Base-by-base conservation (phyloP, 2,329 filamentous ascomycete species). In the Botrytis fabae region DNA sequence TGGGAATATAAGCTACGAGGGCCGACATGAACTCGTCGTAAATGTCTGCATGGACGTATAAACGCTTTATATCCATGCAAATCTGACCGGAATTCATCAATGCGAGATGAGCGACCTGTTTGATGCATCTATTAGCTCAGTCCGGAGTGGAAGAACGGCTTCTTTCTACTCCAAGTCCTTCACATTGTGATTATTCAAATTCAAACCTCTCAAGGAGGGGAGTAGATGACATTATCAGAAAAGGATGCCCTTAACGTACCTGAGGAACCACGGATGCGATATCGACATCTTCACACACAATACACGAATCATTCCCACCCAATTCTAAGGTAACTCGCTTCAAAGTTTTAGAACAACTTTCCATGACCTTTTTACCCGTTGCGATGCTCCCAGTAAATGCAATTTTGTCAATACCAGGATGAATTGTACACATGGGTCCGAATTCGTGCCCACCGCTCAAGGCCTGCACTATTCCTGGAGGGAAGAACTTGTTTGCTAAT, bases 1-100 rank as follows among this genome's bases (percentile, higher is more conserved):
- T 83, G 60, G 84, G 82, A 10, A 85, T 82, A 54, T 85, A 75
- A 6, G 81, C 83, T 2, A 82, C 80, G 3, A 86, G 80, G 79
- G 91, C 90, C 28, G 82, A 77, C 22, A 69, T 32, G 57, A 76
- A 75, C 25, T 69, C n/a, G 42, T 88, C 86, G 77, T 89, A 90
- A 68, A 90, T 85, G 2, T 81, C 82, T 75, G 88, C 86, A 76
- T 90, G 89, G 2, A 91, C 85, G 78, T 88, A 90, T 59, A 90
- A 81, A 0, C 89, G 83, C 80, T 90, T 90, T 65, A 85, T 85
- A 63, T 84, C 84, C 60, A 88, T 84, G 78, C 87, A 88, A 25
- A 88, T 84, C 38, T 75, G 74, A 18, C 86, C 85, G 0, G 85
- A 85, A 76, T 87, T 86, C 71, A 87, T 82, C 74, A 88, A 87